Evolutionary conservation across 2,329 filamentous ascomycete species (phyloP), one percentile per base, ranked within the genome.

Genomic region (Achaetomium macrosporum): DNA sequence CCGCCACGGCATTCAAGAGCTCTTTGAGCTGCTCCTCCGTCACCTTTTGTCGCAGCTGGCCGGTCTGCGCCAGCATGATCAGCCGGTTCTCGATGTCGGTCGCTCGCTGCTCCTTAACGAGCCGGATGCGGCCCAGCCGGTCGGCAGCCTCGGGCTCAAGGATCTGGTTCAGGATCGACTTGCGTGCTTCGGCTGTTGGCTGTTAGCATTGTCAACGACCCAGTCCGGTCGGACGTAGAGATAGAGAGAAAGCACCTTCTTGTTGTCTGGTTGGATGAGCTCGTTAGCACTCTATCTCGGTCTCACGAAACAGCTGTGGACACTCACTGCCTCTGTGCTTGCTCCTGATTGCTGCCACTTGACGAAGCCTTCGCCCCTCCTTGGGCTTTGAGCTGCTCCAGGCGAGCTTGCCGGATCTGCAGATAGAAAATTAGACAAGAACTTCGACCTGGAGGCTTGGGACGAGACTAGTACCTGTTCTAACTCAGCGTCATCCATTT

Each of bases 21-120:
- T 95, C 90, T 76, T 97, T 96, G 65, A 99, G 77, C 75, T 97
- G 91, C 45, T 85, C 84, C 72, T 99, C 93, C 1, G 87, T 92
- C 43, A 99, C 90, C 69, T 96, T 95, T 57, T 82, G 75, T 50
- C 89, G 78, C 63, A 99, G 76, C 75, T 97, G 93, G 20, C 92
- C 91, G 20, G 85, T 82, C 65, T 90, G 83, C 54, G 93, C 92
- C 53, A 99, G 81, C 83, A 86, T 90, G 70, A 99, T 91, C 52
- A 99, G 81, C 47, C 92, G 75, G 77, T 95, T 91, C 76, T 99
- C 93, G 53, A 99, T 83, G 65, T 96, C 90, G 57, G 79, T 81
- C 35, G 93, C 93, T 64, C 93, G 88, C 63, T 86, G 85, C 68
- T 91, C 90, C 73, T 97, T 97, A 66, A 99, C 93, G 56, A 99